These are phyloP conservation scores for Colletotrichum tamarilloi DNA, from an alignment of 2,329 filamentous ascomycete genomes.

Conservation along the genomic window DNA sequence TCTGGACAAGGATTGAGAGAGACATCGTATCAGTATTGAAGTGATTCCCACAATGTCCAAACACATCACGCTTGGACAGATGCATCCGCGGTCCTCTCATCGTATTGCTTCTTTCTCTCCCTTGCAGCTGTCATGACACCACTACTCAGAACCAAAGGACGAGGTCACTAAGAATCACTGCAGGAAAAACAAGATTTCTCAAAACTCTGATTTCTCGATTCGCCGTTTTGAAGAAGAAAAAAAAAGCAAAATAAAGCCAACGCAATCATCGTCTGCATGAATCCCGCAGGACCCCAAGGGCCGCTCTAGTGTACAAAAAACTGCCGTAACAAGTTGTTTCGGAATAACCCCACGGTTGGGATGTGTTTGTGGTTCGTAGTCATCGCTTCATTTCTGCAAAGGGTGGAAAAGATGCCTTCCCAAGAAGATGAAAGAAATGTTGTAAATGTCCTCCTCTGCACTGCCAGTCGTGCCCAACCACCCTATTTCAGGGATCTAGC, in stretches of 20 bases:
- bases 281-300: constrained; percentile 5
- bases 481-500: not conserved
- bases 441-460: constrained; percentile 19
- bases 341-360: not conserved
- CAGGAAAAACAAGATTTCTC: not conserved
- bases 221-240: constrained; percentile 29
- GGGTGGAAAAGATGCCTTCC: constrained; percentile 28
- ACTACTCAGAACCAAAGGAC: no score
- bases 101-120: not conserved
- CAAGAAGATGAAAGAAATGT: constrained; percentile 20
- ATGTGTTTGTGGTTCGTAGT: constrained; percentile 23
- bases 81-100: not conserved
- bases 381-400: constrained; percentile 36
- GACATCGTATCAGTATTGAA: not conserved
- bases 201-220: constrained; percentile 31
- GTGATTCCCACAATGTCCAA: not conserved
- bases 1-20: not conserved
- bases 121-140: no score
- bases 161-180: not conserved
- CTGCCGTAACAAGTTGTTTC: not conserved
- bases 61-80: not conserved
- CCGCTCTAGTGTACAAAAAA: constrained; percentile 33
- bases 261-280: constrained; percentile 31
- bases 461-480: constrained; percentile 4
- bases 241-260: not conserved